These are phyloP conservation scores for Fusarium chaquense DNA, from an alignment of 2,329 filamentous ascomycete species.

Conservation along the genomic window DNA sequence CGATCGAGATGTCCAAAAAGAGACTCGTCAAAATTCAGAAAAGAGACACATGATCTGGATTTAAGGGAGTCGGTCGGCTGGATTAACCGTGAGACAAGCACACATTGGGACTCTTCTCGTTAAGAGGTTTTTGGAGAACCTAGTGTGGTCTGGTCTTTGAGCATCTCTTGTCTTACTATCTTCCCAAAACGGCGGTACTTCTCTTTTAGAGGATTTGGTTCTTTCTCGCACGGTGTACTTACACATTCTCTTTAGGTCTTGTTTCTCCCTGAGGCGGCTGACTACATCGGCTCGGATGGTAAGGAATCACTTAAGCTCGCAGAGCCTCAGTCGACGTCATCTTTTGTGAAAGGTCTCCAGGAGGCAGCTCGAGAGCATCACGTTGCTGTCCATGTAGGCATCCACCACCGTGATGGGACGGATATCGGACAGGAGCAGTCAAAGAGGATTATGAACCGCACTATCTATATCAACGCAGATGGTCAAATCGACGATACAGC, in stretches of 20 bases:
- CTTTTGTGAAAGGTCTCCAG: slow-evolving; percentile 82
- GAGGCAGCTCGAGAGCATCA: slow-evolving; percentile 71
- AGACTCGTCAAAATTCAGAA: slow-evolving; percentile 18
- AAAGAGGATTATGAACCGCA: slow-evolving; percentile 62
- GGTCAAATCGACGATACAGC: slow-evolving; percentile 57
- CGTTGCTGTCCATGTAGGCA: slow-evolving; percentile 85
- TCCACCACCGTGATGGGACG: slow-evolving; percentile 74
- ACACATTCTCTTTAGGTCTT: slow-evolving; percentile 66
- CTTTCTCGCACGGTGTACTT: slow-evolving; percentile 44
- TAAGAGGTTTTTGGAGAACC: slow-evolving; percentile 3
- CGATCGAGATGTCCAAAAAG: slow-evolving; percentile 26
- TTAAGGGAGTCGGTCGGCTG: slow-evolving; percentile 27
- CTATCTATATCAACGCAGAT: slow-evolving; percentile 62
- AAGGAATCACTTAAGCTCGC: slow-evolving; percentile 78
- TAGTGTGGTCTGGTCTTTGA: slow-evolving; percentile 9
- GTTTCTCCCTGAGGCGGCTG: slow-evolving; percentile 91
- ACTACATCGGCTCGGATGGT: slow-evolving; percentile 82
- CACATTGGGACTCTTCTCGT: not conserved
- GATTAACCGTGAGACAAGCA: slow-evolving; percentile 39
- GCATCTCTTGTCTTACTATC: slow-evolving; percentile 4
- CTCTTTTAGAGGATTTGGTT: slow-evolving; percentile 1
- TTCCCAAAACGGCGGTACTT: slow-evolving; percentile 34
- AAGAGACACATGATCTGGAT: slow-evolving; percentile 8
- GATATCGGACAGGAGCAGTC: slow-evolving; percentile 44
- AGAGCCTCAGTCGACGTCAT: slow-evolving; percentile 71